Percentiles rank a stretch among this genome's conserved stretches.
These are phyloP conservation scores for Cryptosporidium sp. DNA, from an alignment of 169 alveolate genomes.

Conservation along the genomic window DNA sequence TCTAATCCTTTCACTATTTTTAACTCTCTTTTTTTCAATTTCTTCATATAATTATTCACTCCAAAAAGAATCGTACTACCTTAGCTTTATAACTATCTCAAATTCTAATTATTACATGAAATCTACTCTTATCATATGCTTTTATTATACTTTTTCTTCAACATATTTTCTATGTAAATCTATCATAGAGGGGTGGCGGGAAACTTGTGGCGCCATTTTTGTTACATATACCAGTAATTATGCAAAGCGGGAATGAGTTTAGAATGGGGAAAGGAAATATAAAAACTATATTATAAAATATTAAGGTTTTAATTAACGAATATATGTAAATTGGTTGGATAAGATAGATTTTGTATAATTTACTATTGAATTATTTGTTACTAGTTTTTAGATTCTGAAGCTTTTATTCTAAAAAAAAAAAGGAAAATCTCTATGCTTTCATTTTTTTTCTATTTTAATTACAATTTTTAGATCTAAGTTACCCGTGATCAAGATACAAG, in stretches of 20 bases:
- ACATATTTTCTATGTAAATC: conserved; percentile 12
- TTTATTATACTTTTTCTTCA: conserved; percentile 10
- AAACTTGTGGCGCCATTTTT: background rate
- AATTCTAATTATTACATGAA: background rate
- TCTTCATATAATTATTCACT: background rate
- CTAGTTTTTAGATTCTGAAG: no score
- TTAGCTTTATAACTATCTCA: background rate
- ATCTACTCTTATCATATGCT: background rate
- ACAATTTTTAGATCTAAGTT: background rate
- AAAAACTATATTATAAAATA: no score
- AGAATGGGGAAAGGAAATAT: background rate
- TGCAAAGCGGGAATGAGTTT: background rate
- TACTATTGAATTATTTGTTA: no score
- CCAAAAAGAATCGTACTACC: background rate
- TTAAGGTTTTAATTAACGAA: background rate
- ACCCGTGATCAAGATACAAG: background rate
- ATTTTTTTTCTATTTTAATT: no score
- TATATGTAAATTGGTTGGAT: no score
- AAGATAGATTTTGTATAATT: background rate
- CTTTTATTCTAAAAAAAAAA: no score
- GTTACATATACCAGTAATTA: background rate
- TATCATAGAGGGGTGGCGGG: conserved; percentile 76
- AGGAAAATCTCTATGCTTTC: no score
- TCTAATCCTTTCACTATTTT: background rate
- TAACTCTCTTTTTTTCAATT: background rate